Conservation (phyloP, 1,139 yeast genomes). For the Insectozyma bohioensis region DNA sequence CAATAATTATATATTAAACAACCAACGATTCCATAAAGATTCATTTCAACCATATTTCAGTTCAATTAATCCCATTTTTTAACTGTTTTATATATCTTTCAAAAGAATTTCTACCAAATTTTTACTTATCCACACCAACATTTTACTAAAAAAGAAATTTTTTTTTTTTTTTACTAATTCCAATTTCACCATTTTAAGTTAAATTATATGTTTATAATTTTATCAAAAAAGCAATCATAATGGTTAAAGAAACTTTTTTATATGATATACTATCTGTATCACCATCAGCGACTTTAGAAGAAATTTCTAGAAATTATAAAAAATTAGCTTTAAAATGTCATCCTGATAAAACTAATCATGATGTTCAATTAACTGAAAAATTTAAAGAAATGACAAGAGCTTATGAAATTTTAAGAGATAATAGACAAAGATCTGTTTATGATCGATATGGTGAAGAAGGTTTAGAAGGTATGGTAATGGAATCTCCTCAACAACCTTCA, state of each 20-base stretch:
- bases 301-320: conserved; percentile 41
- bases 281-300: conserved; percentile 36
- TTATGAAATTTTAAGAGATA: conserved; percentile 41
- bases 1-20: no score
- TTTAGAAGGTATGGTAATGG: conserved; percentile 29
- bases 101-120: no score
- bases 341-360: conserved; percentile 49
- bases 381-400: conserved; percentile 46
- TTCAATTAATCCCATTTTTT: no score
- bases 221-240: conserved; percentile 3
- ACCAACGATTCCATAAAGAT: no score
- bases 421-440: conserved; percentile 29
- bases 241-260: conserved; percentile 29
- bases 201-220: background rate
- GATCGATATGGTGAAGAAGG: conserved; percentile 43
- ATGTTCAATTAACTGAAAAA: conserved; percentile 42
- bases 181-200: no score
- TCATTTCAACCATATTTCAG: no score
- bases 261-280: conserved; percentile 41
- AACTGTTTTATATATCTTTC: no score
- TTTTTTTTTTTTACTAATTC: no score
- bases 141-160: no score
- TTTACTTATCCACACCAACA: no score
- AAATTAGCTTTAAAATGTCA: conserved; percentile 44
- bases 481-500: conserved; percentile 5